A percentile compares a stretch with the other conserved stretches of the same genome.
Evolutionary conservation across 805 yeast genomes (phyloP).

Genomic region (Metschnikowia colocasiae): DNA sequence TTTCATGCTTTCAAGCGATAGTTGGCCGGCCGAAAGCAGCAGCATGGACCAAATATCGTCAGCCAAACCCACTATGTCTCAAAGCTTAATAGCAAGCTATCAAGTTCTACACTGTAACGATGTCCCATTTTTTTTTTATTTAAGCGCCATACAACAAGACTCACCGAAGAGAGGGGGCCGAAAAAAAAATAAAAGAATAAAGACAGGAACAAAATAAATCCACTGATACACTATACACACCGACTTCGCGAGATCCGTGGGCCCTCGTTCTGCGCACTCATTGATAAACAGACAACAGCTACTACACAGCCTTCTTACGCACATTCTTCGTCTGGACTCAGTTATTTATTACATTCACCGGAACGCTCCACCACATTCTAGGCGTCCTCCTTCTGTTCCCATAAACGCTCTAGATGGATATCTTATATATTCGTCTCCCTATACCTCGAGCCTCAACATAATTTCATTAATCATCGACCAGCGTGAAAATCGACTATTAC

Average conservation of each 20-base stretch:
- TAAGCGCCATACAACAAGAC: constrained; percentile 3
- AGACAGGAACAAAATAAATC: constrained; percentile 1
- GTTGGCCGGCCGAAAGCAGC: background rate
- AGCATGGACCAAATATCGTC: background rate
- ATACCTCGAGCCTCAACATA: background rate
- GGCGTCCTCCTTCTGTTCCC: background rate
- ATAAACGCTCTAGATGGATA: background rate
- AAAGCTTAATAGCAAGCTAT: background rate
- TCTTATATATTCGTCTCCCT: too few species aligned
- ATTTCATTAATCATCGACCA: background rate
- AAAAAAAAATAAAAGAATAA: background rate
- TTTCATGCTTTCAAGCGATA: background rate
- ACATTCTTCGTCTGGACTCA: background rate
- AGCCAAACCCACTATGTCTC: background rate
- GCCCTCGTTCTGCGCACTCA: constrained; percentile 4
- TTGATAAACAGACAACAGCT: background rate
- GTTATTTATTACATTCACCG: background rate
- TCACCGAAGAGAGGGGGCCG: background rate
- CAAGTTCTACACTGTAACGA: background rate
- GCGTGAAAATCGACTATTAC: background rate
- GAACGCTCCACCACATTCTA: background rate
- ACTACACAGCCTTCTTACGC: background rate
- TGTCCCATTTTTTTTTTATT: background rate
- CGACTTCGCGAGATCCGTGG: constrained; percentile 2
- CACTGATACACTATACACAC: constrained; percentile 3